A percentile compares a stretch with the other conserved stretches of the same genome.
Conservation (phyloP, 352 stramenopile species). For the Phytopythium helicoides region DNA sequence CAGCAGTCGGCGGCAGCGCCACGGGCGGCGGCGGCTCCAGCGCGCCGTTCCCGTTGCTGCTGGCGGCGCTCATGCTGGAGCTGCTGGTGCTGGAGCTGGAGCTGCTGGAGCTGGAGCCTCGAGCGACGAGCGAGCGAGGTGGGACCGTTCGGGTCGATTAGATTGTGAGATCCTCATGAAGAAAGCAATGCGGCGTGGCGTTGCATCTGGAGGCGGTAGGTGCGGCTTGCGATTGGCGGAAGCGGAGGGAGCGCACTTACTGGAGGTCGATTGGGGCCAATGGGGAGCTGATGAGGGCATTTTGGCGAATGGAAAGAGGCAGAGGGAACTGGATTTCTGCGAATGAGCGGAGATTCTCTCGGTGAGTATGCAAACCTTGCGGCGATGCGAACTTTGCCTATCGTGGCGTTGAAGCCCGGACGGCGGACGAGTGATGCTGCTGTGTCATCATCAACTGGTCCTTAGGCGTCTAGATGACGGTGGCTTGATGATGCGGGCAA, state of each 20-base stretch:
- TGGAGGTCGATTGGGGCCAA: too few species aligned
- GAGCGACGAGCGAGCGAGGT: neutral
- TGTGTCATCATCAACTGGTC: slow-evolving; percentile 1
- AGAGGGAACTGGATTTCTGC: too few species aligned
- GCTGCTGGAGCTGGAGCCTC: neutral
- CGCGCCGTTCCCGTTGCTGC: neutral
- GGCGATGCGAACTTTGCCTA: neutral
- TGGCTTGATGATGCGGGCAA: too few species aligned
- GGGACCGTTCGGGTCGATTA: neutral
- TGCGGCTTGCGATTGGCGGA: too few species aligned
- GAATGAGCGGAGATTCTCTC: too few species aligned
- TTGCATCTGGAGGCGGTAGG: too few species aligned
- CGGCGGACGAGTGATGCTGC: slow-evolving; percentile 5
- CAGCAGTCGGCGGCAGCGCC: slow-evolving; percentile 3
- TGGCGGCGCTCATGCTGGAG: neutral
- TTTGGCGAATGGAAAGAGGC: too few species aligned
- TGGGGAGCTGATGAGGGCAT: too few species aligned
- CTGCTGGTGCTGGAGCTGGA: neutral
- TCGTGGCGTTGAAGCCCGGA: slow-evolving; percentile 4
- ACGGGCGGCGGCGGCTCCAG: neutral
- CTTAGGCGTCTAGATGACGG: neutral
- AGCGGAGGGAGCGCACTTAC: too few species aligned
- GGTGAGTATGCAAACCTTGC: neutral
- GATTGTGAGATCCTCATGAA: too few species aligned
- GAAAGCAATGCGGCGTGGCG: too few species aligned